Percentiles rank a stretch among this genome's conserved stretches.
These are phyloP conservation scores for Nicotiana benthamiana DNA, from an alignment of 257 asterid genomes.

Conservation along the genomic window DNA sequence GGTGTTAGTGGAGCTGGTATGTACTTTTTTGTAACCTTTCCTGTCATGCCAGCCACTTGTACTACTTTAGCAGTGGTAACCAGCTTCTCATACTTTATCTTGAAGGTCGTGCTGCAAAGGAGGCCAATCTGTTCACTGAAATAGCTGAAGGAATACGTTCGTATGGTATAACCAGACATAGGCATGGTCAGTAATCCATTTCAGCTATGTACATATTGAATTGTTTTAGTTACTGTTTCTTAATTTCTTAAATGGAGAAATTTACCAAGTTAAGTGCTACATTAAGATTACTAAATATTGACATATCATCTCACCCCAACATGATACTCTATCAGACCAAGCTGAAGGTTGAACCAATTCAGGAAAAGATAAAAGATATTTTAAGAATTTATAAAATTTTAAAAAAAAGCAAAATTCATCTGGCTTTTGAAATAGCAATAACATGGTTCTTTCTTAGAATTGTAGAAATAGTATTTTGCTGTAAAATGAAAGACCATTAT, in stretches of 20 bases:
- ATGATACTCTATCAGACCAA: not conserved
- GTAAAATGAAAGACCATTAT: not conserved
- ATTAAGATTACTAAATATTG: not conserved
- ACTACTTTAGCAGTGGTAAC: not conserved
- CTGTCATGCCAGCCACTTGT: not conserved
- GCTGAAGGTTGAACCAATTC: not conserved
- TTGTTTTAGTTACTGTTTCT: not conserved
- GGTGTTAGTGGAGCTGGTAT: conserved; percentile 99
- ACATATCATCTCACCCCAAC: not conserved
- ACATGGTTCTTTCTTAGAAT: not conserved
- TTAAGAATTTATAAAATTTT: not conserved
- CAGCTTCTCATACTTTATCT: conserved; percentile 11
- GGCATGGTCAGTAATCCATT: conserved; percentile 63
- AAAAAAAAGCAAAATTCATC: not conserved
- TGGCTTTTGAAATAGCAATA: not conserved
- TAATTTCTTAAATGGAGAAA: not conserved
- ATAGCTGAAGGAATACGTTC: conserved; percentile 93
- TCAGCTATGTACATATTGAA: not conserved
- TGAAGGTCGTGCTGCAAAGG: conserved; percentile 93
- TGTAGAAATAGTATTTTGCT: not conserved
- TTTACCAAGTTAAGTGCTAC: not conserved
- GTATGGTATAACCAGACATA: conserved; percentile 79
- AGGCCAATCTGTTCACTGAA: conserved; percentile 91
- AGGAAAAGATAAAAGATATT: not conserved
- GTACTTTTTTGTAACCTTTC: conserved; percentile 10